Conservation (phyloP, 1,284 basidiomycete species). For the Wallemia mellicola region DNA sequence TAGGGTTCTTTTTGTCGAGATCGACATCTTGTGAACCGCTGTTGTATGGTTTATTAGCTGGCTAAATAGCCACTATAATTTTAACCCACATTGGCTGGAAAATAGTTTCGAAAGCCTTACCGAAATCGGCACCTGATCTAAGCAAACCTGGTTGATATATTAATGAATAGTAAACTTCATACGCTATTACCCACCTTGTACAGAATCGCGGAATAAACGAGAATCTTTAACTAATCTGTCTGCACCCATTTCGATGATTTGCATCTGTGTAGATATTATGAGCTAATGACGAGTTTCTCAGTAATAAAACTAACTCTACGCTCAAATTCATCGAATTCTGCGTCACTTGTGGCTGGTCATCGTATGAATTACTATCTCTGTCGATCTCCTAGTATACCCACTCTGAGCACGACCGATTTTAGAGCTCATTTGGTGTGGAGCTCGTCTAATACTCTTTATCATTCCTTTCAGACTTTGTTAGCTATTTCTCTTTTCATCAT, state of each 20-base stretch:
- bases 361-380: too few relatives aligned
- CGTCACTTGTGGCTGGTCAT: constrained; percentile 49
- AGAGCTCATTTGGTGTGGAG: constrained; percentile 28
- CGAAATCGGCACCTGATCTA: constrained; percentile 42
- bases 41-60: constrained; percentile 11
- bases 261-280: too few relatives aligned
- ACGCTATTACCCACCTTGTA: constrained; percentile 28
- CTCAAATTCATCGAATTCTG: constrained; percentile 57
- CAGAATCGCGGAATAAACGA: constrained; percentile 54
- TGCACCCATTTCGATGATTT: constrained; percentile 40
- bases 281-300: too few relatives aligned
- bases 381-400: too few relatives aligned
- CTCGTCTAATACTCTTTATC: constrained; percentile 18
- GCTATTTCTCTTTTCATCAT: not conserved
- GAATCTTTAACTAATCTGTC: constrained; percentile 82
- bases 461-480: not conserved
- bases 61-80: constrained; percentile 5
- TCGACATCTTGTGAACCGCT: constrained; percentile 32
- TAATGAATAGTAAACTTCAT: not conserved
- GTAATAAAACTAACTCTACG: too few relatives aligned
- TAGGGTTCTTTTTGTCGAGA: constrained; percentile 44
- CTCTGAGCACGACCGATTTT: constrained; percentile 3
- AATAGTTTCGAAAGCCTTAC: constrained; percentile 39
- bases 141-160: constrained; percentile 32
- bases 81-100: constrained; percentile 39